Percentiles rank a stretch among this genome's conserved stretches.
These are phyloP conservation scores for Madurella fahalii DNA, from an alignment of 2,329 filamentous ascomycete genomes.

Conservation along the genomic window DNA sequence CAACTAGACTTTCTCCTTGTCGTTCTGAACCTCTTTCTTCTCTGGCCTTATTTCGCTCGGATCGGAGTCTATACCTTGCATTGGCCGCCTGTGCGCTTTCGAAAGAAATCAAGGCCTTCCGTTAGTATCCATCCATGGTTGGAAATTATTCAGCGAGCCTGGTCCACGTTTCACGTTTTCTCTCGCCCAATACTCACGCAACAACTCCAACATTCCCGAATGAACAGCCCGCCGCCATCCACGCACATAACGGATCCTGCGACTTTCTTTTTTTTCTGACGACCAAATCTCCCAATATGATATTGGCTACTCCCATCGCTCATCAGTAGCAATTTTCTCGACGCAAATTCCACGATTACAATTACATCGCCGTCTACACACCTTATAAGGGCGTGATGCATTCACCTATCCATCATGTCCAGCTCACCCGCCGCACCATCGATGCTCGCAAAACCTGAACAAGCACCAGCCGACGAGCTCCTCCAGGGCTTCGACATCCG, in stretches of 20 bases:
- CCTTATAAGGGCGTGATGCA: not conserved
- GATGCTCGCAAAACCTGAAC: not conserved
- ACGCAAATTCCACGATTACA: no score
- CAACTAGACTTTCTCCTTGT: conserved; percentile 27
- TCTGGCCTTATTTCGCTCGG: not conserved
- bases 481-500: conserved; percentile 33
- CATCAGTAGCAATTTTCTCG: no score
- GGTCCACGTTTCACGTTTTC: no score
- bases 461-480: conserved; percentile 24
- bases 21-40: conserved; percentile 4
- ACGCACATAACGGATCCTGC: not conserved
- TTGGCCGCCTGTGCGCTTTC: no score
- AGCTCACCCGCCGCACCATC: not conserved
- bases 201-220: no score
- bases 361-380: no score
- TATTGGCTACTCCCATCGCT: no score
- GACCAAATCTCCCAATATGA: no score
- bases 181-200: no score
- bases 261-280: not conserved
- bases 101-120: no score
- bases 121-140: no score
- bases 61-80: not conserved
- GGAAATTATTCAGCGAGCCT: no score
- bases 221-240: not conserved
- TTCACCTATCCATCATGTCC: not conserved